Base-by-base conservation (phyloP, 2,329 filamentous ascomycete species). In the Pseudocercospora musae region DNA sequence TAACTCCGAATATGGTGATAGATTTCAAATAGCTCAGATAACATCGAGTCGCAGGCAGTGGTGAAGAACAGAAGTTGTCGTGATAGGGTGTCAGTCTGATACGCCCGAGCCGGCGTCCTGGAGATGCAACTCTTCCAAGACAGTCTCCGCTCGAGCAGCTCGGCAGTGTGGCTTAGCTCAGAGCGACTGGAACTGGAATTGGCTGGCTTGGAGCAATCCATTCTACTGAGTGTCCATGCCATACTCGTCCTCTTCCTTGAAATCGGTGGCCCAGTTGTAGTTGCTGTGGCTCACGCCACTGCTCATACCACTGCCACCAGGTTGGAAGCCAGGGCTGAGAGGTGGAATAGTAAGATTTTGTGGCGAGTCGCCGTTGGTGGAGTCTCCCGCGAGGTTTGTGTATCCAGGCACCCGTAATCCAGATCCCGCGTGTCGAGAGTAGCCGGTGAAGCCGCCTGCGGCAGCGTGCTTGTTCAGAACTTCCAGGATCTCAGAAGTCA, bases 201-300 rank as follows among this genome's bases (percentile, higher is more conserved):
- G 21, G 59, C 46, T 42, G 29, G 25, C 57, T 55, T 59, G 49
- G 29, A 44, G 31, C 20, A 40, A 27, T 33, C 31, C 52, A 54
- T 62, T 44, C 65, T 67, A 71, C 54, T 69, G 68, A 62, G 78
- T 74, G 68, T 95, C 91, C 90, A 96, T 96, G 73, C 87, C 87
- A 73, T 90, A 96, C 78, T 96, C 93, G 70, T 97, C 93, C 78
- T 97, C 93, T 76, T 96, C 93, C 77, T 96, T 96, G 79, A 97
- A 91, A 74, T 89, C 88, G 71, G 78, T 71, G 75, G 70, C 63
- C 62, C 64, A 62, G 69, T 71, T 69, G 72, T 74, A 72, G 68
- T 77, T 56, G 73, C 80, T 84, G 54, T 82, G 79, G 53, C 70
- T 71, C 61, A 72, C 69, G 27, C 76, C 78, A 60, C 79, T 80